Evolutionary conservation across 2,329 filamentous ascomycete genomes (phyloP), one percentile per base, ranked within the genome.

Genomic region (Fusarium sp.): DNA sequence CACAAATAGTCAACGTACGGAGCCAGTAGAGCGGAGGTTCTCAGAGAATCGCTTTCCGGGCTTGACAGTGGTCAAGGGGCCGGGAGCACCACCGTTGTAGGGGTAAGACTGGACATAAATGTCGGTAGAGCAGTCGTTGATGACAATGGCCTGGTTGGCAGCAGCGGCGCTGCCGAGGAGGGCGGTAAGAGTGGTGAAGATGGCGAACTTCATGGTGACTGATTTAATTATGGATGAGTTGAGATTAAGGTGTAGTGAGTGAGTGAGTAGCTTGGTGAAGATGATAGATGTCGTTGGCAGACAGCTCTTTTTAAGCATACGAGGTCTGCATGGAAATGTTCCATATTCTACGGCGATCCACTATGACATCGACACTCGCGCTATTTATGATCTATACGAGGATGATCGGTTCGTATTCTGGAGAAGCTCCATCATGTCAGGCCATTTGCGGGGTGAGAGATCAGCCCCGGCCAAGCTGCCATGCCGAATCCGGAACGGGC

Each of bases 21-120:
- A 85, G 32, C 84, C 84, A 25, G 79, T 66, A 10, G 68, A 8
- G 25, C 76, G 77, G 73, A 85, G 80, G 65, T 76, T 67, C 79
- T 86, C 84, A 8, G 71, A 59, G 74, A 84, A 85, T 65, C 70
- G 70, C 77, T 82, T 69, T 43, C 82, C 82, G 20, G 81, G 73
- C 35, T 78, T 61, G 25, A 85, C 58, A 6, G 81, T 79, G 57
- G 79, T 82, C 52, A 84, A 67, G 25, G 79, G 67, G 2, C 83
- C 83, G 2, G 81, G 40, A 14, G 72, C 65, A 37, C 76, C 74
- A 10, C 80, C 80, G 59, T 81, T 77, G 45, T 77, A 82, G 59
- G 82, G 82, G 68, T 76, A 80, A 2, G 83, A 84, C 78, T 84
- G 82, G 33, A 84, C 81, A 70, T 80, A 84, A 76, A 84, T 75